Base-by-base conservation (phyloP, 148 eudicot species). In the Talinum fruticosum region DNA sequence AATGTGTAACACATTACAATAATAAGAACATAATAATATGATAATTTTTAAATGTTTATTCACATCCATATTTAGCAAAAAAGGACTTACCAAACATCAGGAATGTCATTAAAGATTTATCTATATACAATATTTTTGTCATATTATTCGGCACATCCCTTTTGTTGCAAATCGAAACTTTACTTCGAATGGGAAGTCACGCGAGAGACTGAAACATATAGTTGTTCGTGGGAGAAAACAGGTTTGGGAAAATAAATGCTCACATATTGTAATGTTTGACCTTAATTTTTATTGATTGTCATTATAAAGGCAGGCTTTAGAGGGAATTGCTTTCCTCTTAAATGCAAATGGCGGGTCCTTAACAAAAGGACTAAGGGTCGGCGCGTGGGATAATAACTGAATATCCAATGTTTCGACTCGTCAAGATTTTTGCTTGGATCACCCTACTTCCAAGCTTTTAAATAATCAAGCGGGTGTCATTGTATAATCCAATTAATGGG, bases 241-340 rank as follows among this genome's bases (percentile, higher is more conserved):
- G 65, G 71, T 0, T 64, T 72, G 3, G 45, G 49, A 2, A 79
- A 28, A 6, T 62, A 72, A 12, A 78, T 28, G 10, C 62, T 59
- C 38, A 72, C 81, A 30, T 1, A 3, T 10, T 62, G 16, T 18
- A 79, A 29, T 1, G 81, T 62, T 45, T 79, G 76, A 0, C 76
- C 71, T 73, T 72, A 76, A 45, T 65, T 79, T 24, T 79, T 79
- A 54, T 79, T 73, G 8, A 73, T 79, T 35, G 71, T 79, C 71
- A 71, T 44, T 16, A 64, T 18, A 59, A 54, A 71, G 0, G 23
- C 53, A 8, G 45, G 28, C 19, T 38, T 72, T 7, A 72, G 1
- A 8, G 71, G 71, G 54, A 62, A 72, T 44, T 79, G 70, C 29
- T 64, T 62, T 13, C 71, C 71, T 4, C 15, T 79, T 72, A 0